Base-by-base conservation (phyloP, 805 yeast genomes). In the Wickerhamiella hasegawae region DNA sequence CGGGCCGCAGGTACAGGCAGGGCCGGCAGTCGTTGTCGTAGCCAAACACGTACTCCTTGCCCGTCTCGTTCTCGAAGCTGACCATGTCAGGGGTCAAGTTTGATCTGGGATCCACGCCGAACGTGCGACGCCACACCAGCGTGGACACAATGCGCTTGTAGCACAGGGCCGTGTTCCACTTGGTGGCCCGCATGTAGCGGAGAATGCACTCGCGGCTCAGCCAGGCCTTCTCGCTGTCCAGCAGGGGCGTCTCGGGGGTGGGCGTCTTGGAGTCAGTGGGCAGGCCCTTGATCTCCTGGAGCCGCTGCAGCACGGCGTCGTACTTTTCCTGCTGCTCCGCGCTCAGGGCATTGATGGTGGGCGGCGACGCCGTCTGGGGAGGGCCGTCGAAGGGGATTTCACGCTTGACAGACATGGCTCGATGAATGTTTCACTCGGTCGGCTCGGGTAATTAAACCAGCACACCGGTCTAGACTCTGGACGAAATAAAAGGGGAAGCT, bases 121-220 rank as follows among this genome's bases (percentile, higher is more conserved):
- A 85, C 45, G 80, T 87, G 46, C 96, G 73, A 61, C 98, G 73
- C 98, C 98, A 90, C 3, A 81, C 75, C 16, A 90, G 45, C 0
- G 97, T 76, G 17, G 71, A 69, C 44, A 73, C 77, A 9, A 90
- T 63, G 49, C 98, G 70, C 37, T 68, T 67, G 33, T 74, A 75
- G 27, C 92, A 80, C 10, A 76, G 81, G 20, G 65, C 57, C 1
- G 65, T 66, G 21, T 69, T 65, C 98, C 98, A 90, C 54, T 83
- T 87, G 18, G 95, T 79, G 18, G 98, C 99, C 37, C 96, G 69
- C 37, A 87, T 60, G 54, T 90, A 90, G 53, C 99, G 70, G 48
- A 83, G 57, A 39, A 90, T 65, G 53, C 98, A 90, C 54, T 90
- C 98, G 47, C 78, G 69, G 2, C 96, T 80, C 37, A 90, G 63